Evolutionary conservation across 345 rosid genomes (phyloP).

Genomic region (Corchorus capsularis): DNA sequence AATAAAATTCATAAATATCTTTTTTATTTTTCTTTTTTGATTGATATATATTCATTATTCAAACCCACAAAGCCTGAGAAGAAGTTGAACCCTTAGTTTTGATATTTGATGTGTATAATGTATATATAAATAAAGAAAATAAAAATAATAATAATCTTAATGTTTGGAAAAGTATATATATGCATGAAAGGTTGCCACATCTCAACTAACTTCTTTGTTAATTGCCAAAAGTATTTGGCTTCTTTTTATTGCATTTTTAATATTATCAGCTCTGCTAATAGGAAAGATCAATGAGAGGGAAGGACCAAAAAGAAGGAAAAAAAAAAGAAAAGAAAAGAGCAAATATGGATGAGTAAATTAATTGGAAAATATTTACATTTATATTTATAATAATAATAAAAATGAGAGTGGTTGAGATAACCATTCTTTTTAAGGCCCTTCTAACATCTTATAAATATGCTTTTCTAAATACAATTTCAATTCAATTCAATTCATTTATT

Average conservation of each 20-base stretch:
- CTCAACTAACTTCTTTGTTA: neutral
- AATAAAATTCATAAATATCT: too few relatives aligned
- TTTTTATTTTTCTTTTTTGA: too few relatives aligned
- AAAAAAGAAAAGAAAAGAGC: neutral
- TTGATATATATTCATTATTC: too few relatives aligned
- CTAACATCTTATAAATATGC: neutral
- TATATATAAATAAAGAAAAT: too few relatives aligned
- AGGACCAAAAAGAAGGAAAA: too few relatives aligned
- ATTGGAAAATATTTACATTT: neutral
- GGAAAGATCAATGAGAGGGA: neutral
- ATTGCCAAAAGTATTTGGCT: slow-evolving; percentile 4
- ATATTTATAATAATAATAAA: neutral
- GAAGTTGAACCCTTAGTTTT: too few relatives aligned
- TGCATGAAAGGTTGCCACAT: neutral
- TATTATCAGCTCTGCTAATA: neutral
- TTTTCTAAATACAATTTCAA: neutral
- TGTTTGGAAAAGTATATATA: too few relatives aligned
- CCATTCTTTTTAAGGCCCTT: neutral
- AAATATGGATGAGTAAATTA: neutral
- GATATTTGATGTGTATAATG: too few relatives aligned
- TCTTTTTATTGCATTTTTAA: neutral
- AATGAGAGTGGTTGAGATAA: neutral
- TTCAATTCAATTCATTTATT: too few relatives aligned
- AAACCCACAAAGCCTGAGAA: too few relatives aligned
- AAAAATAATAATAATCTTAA: too few relatives aligned